Base-by-base conservation (phyloP, 2,329 filamentous ascomycete genomes). In the Elsinoe arachidis region DNA sequence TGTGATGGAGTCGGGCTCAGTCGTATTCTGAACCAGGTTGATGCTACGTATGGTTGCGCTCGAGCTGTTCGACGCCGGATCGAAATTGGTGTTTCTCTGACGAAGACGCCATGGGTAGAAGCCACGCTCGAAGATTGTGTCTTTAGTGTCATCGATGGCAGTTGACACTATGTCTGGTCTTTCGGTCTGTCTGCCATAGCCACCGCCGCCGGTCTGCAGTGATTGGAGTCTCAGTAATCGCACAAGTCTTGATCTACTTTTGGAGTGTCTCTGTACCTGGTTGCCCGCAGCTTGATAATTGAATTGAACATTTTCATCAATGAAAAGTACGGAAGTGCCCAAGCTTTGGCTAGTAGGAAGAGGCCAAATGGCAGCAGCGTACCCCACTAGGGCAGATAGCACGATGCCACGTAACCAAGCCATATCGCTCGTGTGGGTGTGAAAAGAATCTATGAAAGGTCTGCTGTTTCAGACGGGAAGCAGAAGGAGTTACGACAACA, bases 81-180 rank as follows among this genome's bases (percentile, higher is more conserved):
- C 87, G 61, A 82, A 86, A 39, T 80, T 66, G 57, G 80, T 78
- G 63, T 83, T 78, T 34, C 85, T 80, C 21, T 80, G 77, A 61
- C 86, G 79, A 57, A 93, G 80, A 73, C 85, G 90, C 88, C 88
- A 93, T 0, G 89, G 88, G 14, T 89, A 80, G 61, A 91, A 83
- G 63, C 81, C 83, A 59, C 85, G 74, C 23, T 80, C 72, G 70
- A 90, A 87, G 57, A 92, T 82, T 58, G 78, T 80, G 21, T 78
- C 70, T 61, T 84, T 74, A 9, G 85, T 78, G 47, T 86, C 79
- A 19, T 73, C 63, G 33, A 80, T 73, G 6, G 77, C 76, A 57
- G 70, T 72, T 19, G 73, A 66, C 14, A 80, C 63, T 10, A 79
- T 74, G 70, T 80, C 53, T 7, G 55, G 55, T 38, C 26, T 17